Conservation (phyloP, 257 asterid genomes). For the Leptodermis oblonga region DNA sequence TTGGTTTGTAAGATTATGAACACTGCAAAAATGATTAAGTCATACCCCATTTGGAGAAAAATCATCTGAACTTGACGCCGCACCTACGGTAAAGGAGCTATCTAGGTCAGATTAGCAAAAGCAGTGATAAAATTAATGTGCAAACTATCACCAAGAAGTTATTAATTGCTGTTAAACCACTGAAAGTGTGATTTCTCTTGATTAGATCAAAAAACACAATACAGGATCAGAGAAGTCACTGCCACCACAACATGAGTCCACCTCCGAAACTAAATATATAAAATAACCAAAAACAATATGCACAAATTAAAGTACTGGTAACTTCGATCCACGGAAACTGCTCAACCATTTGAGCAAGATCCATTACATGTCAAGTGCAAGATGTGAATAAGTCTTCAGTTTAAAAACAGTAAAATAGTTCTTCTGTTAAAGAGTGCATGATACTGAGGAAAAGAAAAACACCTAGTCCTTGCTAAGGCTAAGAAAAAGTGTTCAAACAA, state of each 20-base stretch:
- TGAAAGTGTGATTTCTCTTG: too few species aligned
- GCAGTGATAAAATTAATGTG: neutral
- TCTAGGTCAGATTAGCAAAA: neutral
- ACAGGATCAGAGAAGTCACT: neutral
- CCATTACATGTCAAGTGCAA: too few species aligned
- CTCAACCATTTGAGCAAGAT: neutral
- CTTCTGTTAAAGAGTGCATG: too few species aligned
- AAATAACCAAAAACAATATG: neutral
- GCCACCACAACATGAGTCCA: neutral
- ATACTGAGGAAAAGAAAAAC: neutral
- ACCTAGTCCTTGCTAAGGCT: neutral
- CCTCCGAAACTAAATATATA: neutral
- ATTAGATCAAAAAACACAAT: too few species aligned
- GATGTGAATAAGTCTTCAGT: neutral
- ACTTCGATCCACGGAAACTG: neutral
- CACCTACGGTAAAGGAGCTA: conserved; percentile 50
- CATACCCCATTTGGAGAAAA: conserved; percentile 91
- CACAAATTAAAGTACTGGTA: neutral
- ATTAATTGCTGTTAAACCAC: neutral
- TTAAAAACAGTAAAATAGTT: neutral
- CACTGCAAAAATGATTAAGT: neutral
- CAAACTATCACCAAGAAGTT: neutral
- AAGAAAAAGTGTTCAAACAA: neutral
- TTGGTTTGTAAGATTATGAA: neutral
- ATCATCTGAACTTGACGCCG: conserved; percentile 78